Conservation (phyloP, 2,329 filamentous ascomycete genomes). For the Botryosphaeria dothidea region DNA sequence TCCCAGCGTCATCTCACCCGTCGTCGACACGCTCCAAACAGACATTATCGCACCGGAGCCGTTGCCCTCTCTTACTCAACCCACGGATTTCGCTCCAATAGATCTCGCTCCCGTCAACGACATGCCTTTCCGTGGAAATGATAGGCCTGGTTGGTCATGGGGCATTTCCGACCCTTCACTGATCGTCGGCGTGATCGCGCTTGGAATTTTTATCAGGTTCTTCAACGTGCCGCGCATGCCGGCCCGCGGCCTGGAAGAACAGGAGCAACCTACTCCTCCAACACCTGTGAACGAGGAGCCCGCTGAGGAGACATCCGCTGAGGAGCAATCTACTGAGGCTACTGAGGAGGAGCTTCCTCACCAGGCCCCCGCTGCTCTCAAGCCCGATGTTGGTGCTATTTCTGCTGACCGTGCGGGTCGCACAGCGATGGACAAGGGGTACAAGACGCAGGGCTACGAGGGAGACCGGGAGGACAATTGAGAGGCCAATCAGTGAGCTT, state of each 20-base stretch:
- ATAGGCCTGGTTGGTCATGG: background rate
- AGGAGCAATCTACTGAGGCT: too few relatives aligned
- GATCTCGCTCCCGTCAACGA: background rate
- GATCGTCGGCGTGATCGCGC: background rate
- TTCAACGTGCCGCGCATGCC: too few relatives aligned
- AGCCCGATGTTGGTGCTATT: too few relatives aligned
- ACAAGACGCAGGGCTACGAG: background rate
- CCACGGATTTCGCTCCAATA: background rate
- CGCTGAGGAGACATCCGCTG: too few relatives aligned
- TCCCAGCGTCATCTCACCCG: background rate
- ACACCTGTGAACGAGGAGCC: too few relatives aligned
- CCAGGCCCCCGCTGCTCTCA: too few relatives aligned
- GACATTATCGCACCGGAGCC: background rate
- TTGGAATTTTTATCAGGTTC: background rate
- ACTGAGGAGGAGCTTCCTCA: too few relatives aligned
- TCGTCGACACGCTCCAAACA: background rate
- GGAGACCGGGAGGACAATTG: background rate
- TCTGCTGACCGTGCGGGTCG: too few relatives aligned
- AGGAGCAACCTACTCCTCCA: background rate
- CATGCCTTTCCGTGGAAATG: background rate
- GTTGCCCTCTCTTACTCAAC: background rate
- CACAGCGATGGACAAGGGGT: too few relatives aligned
- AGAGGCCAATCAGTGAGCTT: background rate
- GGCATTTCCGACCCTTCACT: background rate
- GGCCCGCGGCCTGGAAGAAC: too few relatives aligned